Base-by-base conservation (phyloP, 2,329 filamentous ascomycete genomes). In the Penicillium sp. region DNA sequence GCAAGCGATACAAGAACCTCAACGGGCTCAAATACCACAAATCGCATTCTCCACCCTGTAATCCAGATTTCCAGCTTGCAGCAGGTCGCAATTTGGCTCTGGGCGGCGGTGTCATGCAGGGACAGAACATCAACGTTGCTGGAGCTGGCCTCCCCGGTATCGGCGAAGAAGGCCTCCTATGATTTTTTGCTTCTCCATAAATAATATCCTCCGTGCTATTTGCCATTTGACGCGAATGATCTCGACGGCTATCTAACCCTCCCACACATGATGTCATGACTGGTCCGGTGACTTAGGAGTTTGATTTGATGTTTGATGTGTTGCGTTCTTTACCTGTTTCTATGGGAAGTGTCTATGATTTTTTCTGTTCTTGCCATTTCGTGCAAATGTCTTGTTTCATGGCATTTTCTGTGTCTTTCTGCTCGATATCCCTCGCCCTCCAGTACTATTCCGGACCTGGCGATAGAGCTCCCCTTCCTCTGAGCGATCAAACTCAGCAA, bases 1-100 rank as follows among this genome's bases (percentile, higher is more conserved):
- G 93, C 67, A 99, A 99, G 80, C 89, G 94, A 50, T 99, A 99
- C 79, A 99, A 99, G 86, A 99, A 99, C 71, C 76, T 99, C 58
- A 99, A 99, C 75, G 94, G 94, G 6, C 84, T 99, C 59, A 99
- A 99, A 85, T 99, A 99, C 71, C 86, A 89, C 77, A 90, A 90
- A 74, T 85, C 87, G 60, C 89, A 97, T 73, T 94, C 91, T 12
- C 88, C 91, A 23, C 89, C 89, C 51, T 97, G 92, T 79, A 95
- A 96, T 69, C 91, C 92, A 0, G 92, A 96, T 58, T 85, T 88
- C 60, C 83, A 85, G 67, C 72, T 84, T 51, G 79, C 79, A 48
- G 70, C 79, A 51, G 70, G 70, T 48, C 73, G 73, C 55, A 72
- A 69, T 54, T 52, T 76, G 49, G 71, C 69, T 48, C 68, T 73